Percentiles rank a stretch among this genome's conserved stretches.
phyloP scores from a whole-genome alignment of 2,329 filamentous ascomycete species.

The Verticillium longisporum region DNA sequence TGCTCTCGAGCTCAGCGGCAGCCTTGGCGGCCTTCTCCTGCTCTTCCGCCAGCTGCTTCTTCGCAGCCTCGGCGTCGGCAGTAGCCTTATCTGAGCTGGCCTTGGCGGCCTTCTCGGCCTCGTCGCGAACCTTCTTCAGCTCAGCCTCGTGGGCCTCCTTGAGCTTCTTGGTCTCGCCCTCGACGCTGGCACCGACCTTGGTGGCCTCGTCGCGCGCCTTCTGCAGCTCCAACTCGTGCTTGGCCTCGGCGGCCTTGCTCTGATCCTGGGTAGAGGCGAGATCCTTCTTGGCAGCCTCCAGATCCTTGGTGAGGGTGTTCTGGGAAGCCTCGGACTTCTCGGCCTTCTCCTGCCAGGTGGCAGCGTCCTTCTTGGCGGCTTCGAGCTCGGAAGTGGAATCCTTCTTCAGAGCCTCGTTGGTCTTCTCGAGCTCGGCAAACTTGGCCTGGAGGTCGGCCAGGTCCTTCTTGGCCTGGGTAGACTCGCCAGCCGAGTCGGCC shows the following conservation, averaged over 20 bases:
- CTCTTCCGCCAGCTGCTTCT: slow-evolving; percentile 12
- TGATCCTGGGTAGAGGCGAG: slow-evolving; percentile 14
- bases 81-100: slow-evolving; percentile 3
- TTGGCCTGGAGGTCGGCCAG: slow-evolving; percentile 15
- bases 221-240: slow-evolving; percentile 5
- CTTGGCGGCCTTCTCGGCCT: slow-evolving; percentile 10
- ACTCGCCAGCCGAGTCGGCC: slow-evolving; percentile 22
- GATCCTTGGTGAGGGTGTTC: slow-evolving; percentile 21
- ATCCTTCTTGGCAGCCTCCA: slow-evolving; percentile 16
- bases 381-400: slow-evolving; percentile 10
- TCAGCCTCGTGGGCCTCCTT: slow-evolving; percentile 3
- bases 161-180: slow-evolving; percentile 5
- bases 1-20: too few species aligned
- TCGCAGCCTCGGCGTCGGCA: slow-evolving; percentile 8
- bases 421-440: slow-evolving; percentile 13
- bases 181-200: slow-evolving; percentile 7
- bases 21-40: slow-evolving; percentile 2
- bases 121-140: slow-evolving; percentile 12
- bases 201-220: slow-evolving; percentile 12
- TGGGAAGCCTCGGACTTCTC: slow-evolving; percentile 12
- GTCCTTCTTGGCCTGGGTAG: slow-evolving; percentile 20
- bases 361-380: slow-evolving; percentile 21
- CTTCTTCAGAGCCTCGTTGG: slow-evolving; percentile 14
- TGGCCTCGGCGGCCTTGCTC: slow-evolving; percentile 13
- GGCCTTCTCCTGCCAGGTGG: slow-evolving; percentile 16